Base-by-base conservation (phyloP, 75 land plant species). In the Sequoiadendron giganteum region DNA sequence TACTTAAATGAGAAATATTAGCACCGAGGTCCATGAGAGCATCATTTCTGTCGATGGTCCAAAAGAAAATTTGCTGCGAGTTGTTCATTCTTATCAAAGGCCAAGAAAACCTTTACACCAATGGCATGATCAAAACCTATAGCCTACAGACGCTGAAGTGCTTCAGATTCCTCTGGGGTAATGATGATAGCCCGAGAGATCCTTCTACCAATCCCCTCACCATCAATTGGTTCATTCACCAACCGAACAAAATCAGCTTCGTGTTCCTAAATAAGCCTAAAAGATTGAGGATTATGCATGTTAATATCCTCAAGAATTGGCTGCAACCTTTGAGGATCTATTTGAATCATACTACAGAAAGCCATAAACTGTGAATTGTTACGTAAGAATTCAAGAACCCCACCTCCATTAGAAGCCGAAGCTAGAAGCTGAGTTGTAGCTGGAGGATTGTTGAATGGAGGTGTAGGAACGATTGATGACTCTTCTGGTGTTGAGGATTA, bases 241-340 rank as follows among this genome's bases (percentile, higher is more conserved):
- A 97, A 81, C 56, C 94, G 96, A 91, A 97, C 94, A 73, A 97
- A 97, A 87, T 97, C 99, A 65, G 95, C 93, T 85, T 97, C 95
- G 75, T 97, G 92, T 25, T 96, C 99, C 68, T 97, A 96, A 54
- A 96, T 98, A 82, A 97, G 85, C 88, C 97, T 93, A 84, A 98
- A 72, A 55, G 97, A 90, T 72, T 94, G 93, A 42, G 99, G 99
- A 83, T 98, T 98, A 84, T 98, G 99, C 89, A 93, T 98, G 82
- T 95, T 93, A 56, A 98, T 88, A 90, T 98, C 99, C 88, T 93
- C 98, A 70, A 96, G 95, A 98, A 98, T 96, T 61, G 98, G 99
- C 99, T 98, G 99, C 86, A 98, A 89, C 83, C 97, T 94, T 87
- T 98, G 99, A 43, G 99, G 99, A 91, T 98, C 95, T 85, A 95